Evolutionary conservation across 768 basidiomycete genomes (phyloP), one percentile per base, ranked within the genome.

Genomic region (Trametopsis cervina): DNA sequence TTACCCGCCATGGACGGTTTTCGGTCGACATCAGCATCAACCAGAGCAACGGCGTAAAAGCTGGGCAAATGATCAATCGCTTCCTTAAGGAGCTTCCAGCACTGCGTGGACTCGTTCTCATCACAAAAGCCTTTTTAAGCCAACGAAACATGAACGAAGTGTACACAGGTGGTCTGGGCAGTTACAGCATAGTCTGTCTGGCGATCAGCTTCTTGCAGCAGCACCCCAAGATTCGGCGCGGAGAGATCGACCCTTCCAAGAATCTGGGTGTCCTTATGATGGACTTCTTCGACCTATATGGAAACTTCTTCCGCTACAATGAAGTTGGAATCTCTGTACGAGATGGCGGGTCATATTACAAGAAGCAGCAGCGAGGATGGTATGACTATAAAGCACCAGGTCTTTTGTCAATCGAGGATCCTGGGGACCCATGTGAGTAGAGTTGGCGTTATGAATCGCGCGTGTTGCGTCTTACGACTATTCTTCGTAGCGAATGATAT

Each of bases 271-370:
- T 94, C n/a, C 69, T 99, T 46, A 76, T 96, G 39, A 79, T 97
- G 73, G 96, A 99, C 66, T 97, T 98, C 63, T 96, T 98, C 60
- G 94, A 98, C 71, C 73, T 95, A 11, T 98, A 98, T 63, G 95
- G 94, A 13, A 71, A 75, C 42, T 81, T 82, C 63, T 98, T 97
- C 76, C 93, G 94, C 64, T 96, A 91, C 56, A 79, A 85, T 46
- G 82, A 89, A 59, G 81, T 85, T 15, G 95, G 95, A 7, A 89
- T 99, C 54, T 92, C 90, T 11, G 63, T 98, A 18, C 76, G 85
- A 35, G 77, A 89, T 27, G 90, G 93, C 2, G 96, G 96, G 15
- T 82, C 78, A 25, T 98, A 98, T 67, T 98, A 83, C 60, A 78
- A 70, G 64, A 98, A 97, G 66, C 67, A 72, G 45, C 72, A 78